phyloP scores from a whole-genome alignment of 805 yeast genomes.

The Debaryomyces prosopidis region DNA sequence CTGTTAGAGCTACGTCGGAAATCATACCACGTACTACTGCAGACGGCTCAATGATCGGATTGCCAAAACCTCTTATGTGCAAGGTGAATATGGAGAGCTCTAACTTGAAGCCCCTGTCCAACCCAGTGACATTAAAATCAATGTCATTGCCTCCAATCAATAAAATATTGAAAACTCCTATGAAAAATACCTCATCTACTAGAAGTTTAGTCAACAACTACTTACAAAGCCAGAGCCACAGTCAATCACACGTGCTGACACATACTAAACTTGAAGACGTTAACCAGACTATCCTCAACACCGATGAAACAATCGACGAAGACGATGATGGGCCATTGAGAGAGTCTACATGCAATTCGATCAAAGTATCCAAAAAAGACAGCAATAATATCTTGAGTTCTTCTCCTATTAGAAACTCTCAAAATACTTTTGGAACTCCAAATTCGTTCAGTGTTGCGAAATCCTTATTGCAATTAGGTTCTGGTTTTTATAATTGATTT shows the following conservation, averaged over 20 bases:
- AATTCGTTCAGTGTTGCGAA: conserved; percentile 47
- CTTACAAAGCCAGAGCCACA: neutral
- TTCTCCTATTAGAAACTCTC: conserved; percentile 26
- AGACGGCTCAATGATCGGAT: neutral
- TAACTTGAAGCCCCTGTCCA: conserved; percentile 3
- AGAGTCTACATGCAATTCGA: conserved; percentile 4
- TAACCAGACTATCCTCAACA: conserved; percentile 16
- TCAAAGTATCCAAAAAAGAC: conserved; percentile 3
- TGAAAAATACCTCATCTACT: conserved; percentile 30
- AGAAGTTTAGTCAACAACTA: conserved; percentile 16
- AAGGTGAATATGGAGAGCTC: conserved; percentile 3
- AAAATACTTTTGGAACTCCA: conserved; percentile 42
- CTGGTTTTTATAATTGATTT: conserved; percentile 7
- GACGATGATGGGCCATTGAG: conserved; percentile 11
- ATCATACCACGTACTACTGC: neutral
- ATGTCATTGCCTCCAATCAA: conserved; percentile 39
- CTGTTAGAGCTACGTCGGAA: neutral
- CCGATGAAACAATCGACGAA: conserved; percentile 17
- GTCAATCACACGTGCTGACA: neutral
- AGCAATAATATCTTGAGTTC: conserved; percentile 25
- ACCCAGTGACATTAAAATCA: conserved; percentile 1
- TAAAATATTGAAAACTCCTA: conserved; percentile 45
- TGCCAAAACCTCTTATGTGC: conserved; percentile 1
- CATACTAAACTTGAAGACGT: neutral
- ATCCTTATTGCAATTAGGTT: conserved; percentile 44